Conservation (phyloP, 2,329 filamentous ascomycete species). For the Aspergillus alliaceus region DNA sequence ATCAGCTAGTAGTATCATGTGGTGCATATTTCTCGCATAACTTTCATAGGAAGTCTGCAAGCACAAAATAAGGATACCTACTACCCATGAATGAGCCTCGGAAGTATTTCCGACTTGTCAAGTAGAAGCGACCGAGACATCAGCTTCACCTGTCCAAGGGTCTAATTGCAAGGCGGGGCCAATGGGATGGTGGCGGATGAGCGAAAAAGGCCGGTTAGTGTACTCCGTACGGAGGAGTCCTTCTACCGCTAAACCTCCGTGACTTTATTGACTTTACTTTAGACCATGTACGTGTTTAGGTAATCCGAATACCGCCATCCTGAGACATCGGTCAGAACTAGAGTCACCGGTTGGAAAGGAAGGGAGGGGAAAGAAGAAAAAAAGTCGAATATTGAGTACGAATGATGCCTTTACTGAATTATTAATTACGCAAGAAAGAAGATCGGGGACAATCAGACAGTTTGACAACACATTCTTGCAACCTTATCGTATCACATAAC, state of each 20-base stretch:
- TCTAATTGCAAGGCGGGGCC: not conserved
- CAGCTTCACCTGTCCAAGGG: not conserved
- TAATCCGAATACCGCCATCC: not conserved
- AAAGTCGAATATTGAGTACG: too few relatives aligned
- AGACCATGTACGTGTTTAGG: not conserved
- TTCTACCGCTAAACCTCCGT: not conserved
- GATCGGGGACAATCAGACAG: not conserved
- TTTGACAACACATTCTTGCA: not conserved
- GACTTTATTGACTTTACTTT: not conserved
- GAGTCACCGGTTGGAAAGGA: too few relatives aligned
- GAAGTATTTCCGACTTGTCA: not conserved
- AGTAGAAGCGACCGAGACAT: not conserved
- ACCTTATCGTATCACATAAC: not conserved
- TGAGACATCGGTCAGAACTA: not conserved
- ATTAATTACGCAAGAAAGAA: not conserved
- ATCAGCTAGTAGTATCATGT: not conserved
- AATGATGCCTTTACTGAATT: too few relatives aligned
- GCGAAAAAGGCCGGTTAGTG: not conserved
- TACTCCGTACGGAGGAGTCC: too few relatives aligned
- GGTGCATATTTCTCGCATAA: too few relatives aligned
- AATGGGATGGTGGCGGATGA: not conserved
- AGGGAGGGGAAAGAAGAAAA: too few relatives aligned
- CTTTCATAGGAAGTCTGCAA: too few relatives aligned
- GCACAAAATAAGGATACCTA: too few relatives aligned
- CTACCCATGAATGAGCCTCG: not conserved